Conservation (phyloP, 2,329 filamentous ascomycete species). For the Salinomyces thailandicus region DNA sequence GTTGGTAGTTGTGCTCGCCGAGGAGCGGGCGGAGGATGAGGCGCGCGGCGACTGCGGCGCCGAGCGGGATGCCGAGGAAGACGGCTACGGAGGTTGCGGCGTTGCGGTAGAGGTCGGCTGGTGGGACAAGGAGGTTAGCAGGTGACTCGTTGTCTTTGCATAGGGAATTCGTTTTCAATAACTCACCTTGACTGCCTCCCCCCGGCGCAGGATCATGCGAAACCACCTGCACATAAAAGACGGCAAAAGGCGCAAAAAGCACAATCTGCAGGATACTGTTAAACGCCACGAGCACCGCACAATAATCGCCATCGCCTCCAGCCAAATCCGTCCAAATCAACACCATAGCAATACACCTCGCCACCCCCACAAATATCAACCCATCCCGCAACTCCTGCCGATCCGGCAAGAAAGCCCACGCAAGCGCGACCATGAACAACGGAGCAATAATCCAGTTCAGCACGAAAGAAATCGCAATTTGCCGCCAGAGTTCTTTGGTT, state of each 20-base stretch:
- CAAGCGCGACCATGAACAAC: slow-evolving; percentile 65
- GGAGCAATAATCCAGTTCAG: slow-evolving; percentile 79
- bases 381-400: slow-evolving; percentile 44
- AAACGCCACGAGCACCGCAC: slow-evolving; percentile 48
- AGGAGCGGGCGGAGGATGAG: slow-evolving; percentile 47
- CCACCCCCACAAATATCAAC: slow-evolving; percentile 71
- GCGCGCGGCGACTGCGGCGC: slow-evolving; percentile 66
- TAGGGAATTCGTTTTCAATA: too few relatives aligned
- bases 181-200: background rate
- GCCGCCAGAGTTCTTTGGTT: slow-evolving; percentile 58
- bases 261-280: slow-evolving; percentile 41
- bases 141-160: too few relatives aligned
- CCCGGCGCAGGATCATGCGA: slow-evolving; percentile 9
- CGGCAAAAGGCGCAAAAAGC: slow-evolving; percentile 32
- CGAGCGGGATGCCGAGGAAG: slow-evolving; percentile 74
- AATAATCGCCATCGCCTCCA: slow-evolving; percentile 70
- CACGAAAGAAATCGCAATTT: slow-evolving; percentile 65
- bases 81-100: slow-evolving; percentile 74
- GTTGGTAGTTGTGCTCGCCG: slow-evolving; percentile 53
- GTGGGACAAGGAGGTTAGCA: too few relatives aligned
- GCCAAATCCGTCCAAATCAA: slow-evolving; percentile 71
- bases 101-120: slow-evolving; percentile 25
- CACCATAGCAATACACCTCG: slow-evolving; percentile 81
- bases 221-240: slow-evolving; percentile 55
- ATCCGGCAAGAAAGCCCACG: slow-evolving; percentile 52